Percentiles rank a stretch among this genome's conserved stretches.
phyloP scores from a whole-genome alignment of 768 basidiomycete genomes.

The Tulasnella calospora region DNA sequence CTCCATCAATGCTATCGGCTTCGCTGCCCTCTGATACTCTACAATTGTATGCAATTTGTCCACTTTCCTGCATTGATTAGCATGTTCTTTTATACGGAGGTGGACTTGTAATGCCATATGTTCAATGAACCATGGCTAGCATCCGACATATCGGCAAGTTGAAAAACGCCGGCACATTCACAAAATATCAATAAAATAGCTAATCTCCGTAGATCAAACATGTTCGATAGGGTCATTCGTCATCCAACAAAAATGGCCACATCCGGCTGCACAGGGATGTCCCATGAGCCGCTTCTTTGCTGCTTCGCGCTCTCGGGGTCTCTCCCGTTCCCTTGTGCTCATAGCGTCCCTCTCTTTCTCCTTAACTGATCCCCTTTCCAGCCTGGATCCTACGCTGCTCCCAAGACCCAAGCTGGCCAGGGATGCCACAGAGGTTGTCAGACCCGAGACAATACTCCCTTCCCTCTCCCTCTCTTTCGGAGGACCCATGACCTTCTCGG shows the following conservation, averaged over 20 bases:
- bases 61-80: background rate
- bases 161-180: background rate
- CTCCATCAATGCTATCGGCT: background rate
- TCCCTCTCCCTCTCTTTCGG: slow-evolving; percentile 3
- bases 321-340: background rate
- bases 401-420: background rate
- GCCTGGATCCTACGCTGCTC: background rate
- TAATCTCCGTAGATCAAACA: background rate
- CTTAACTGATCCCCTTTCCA: background rate
- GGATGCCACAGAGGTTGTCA: slow-evolving; percentile 1
- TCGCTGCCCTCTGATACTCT: background rate
- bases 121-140: background rate
- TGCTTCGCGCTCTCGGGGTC: background rate
- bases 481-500: background rate
- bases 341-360: background rate
- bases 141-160: background rate
- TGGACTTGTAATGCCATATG: background rate
- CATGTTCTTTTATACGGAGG: background rate
- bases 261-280: slow-evolving; percentile 71
- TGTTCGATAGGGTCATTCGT: slow-evolving; percentile 32
- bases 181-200: background rate
- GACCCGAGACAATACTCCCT: background rate
- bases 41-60: background rate
- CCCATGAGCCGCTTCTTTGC: slow-evolving; percentile 40
- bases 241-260: slow-evolving; percentile 78